Evolutionary conservation across 305 asterid species (phyloP).

Genomic region (Solanum hybrid): DNA sequence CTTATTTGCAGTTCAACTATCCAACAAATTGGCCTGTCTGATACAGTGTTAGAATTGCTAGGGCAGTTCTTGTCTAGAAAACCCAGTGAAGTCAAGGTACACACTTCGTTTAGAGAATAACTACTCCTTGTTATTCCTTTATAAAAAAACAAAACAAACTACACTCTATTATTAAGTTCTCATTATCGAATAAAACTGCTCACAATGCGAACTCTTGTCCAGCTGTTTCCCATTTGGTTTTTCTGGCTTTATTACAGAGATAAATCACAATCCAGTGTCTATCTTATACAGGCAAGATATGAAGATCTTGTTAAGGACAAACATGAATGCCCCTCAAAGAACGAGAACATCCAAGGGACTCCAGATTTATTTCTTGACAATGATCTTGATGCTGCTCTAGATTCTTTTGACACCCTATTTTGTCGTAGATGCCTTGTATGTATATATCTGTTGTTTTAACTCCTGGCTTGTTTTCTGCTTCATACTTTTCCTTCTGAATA

Average conservation of each 20-base stretch:
- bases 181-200: constrained; percentile 31
- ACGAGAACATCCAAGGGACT: constrained; percentile 38
- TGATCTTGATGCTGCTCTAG: constrained; percentile 87
- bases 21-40: constrained; percentile 51
- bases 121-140: not conserved
- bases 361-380: constrained; percentile 64
- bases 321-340: constrained; percentile 24
- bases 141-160: not conserved
- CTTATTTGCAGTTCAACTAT: constrained; percentile 48
- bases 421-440: constrained; percentile 95
- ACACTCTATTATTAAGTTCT: constrained; percentile 9
- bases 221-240: constrained; percentile 52
- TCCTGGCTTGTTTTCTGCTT: not conserved
- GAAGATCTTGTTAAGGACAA: constrained; percentile 56
- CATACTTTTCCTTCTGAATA: not conserved
- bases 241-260: constrained; percentile 57
- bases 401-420: constrained; percentile 86
- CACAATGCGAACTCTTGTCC: constrained; percentile 60
- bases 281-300: constrained; percentile 88
- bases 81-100: constrained; percentile 77
- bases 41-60: constrained; percentile 50
- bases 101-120: constrained; percentile 6
- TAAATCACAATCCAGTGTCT: constrained; percentile 61
- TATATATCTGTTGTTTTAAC: not conserved
- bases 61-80: constrained; percentile 68